A percentile compares a stretch with the other conserved stretches of the same genome.
These are phyloP conservation scores for Ambrosiella xylebori DNA, from an alignment of 2,329 filamentous ascomycete species.

Conservation along the genomic window DNA sequence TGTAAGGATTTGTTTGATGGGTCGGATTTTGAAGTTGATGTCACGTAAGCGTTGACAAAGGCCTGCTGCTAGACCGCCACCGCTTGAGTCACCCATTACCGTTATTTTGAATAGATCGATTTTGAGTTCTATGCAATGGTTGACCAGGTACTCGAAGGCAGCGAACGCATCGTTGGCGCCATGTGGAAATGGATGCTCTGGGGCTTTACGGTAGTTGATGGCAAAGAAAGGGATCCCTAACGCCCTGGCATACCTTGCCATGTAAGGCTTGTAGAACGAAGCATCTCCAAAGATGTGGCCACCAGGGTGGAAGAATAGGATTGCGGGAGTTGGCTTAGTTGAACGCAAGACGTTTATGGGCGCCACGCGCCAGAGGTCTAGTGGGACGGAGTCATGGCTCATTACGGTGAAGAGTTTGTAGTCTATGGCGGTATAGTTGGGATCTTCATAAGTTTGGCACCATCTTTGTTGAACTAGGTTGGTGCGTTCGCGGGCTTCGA, in stretches of 20 bases:
- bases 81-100: conserved; percentile 16
- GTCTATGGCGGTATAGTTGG: neutral
- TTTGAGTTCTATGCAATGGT: conserved; percentile 15
- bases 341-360: neutral
- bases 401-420: conserved; percentile 10
- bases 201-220: conserved; percentile 27
- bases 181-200: conserved; percentile 23
- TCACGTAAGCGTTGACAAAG: conserved; percentile 24
- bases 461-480: neutral
- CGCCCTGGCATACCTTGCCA: conserved; percentile 17
- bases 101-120: conserved; percentile 15
- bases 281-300: conserved; percentile 22
- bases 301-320: conserved; percentile 26
- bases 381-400: conserved; percentile 13
- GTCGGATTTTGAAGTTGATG: conserved; percentile 15
- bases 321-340: conserved; percentile 15
- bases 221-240: conserved; percentile 21
- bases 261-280: conserved; percentile 16
- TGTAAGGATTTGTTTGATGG: conserved; percentile 19
- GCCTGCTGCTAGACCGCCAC: conserved; percentile 15
- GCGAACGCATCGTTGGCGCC: conserved; percentile 23
- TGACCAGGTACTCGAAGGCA: conserved; percentile 16
- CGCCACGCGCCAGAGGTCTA: conserved; percentile 13
- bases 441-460: conserved; percentile 3
- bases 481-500: neutral